Conservation (phyloP, 2,329 filamentous ascomycete species). For the Botrytis fabae region DNA sequence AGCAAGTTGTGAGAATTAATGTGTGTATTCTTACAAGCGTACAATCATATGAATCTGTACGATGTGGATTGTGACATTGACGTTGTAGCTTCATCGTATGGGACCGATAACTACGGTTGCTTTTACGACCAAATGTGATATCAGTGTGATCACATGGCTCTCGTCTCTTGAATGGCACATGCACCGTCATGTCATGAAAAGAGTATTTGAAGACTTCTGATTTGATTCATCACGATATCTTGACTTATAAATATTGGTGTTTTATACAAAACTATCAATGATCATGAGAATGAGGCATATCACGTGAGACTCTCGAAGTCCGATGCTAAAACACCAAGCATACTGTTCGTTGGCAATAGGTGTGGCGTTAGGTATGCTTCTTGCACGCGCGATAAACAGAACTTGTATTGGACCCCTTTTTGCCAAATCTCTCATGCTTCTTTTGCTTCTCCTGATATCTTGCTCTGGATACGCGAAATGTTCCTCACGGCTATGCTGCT, state of each 20-base stretch:
- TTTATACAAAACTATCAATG: not conserved
- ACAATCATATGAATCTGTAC: not conserved
- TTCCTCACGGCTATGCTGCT: not conserved
- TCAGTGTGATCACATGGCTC: not conserved
- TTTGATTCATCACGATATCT: not conserved
- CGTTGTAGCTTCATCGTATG: not conserved
- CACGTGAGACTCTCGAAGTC: not conserved
- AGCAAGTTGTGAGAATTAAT: not conserved
- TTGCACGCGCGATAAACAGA: not conserved
- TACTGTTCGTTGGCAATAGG: not conserved
- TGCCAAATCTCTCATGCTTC: not conserved
- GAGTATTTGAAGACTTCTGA: not conserved
- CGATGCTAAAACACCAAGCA: not conserved
- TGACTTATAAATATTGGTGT: not conserved
- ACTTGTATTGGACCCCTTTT: not conserved
- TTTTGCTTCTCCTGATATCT: not conserved
- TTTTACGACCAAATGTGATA: not conserved
- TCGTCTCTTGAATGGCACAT: not conserved
- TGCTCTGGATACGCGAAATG: not conserved
- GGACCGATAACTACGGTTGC: not conserved
- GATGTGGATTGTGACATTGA: not conserved
- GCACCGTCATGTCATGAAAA: not conserved
- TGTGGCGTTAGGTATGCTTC: not conserved
- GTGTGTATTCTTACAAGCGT: not conserved
- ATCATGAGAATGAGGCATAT: not conserved